Percentiles rank a stretch among this genome's conserved stretches.
These are phyloP conservation scores for Aeschynomene evenia DNA, from an alignment of 306 rosid species.

Conservation along the genomic window DNA sequence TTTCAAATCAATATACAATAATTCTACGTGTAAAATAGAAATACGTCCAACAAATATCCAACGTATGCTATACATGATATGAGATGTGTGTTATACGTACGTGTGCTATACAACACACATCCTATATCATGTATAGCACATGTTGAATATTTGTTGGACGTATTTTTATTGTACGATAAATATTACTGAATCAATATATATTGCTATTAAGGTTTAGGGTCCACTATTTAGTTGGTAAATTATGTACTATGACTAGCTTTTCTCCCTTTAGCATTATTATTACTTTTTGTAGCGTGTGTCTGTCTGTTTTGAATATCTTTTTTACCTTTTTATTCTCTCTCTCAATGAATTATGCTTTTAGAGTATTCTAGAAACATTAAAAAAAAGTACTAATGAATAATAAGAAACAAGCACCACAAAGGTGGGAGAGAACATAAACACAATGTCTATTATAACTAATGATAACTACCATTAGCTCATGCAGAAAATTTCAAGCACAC, in stretches of 20 bases:
- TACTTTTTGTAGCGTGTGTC: not conserved
- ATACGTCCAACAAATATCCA: too few relatives aligned
- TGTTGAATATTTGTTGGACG: too few relatives aligned
- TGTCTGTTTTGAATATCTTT: not conserved
- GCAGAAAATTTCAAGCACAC: slow-evolving; percentile 35
- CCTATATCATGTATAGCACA: too few relatives aligned
- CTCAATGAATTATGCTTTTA: not conserved
- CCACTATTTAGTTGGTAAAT: slow-evolving; percentile 6
- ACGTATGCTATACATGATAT: too few relatives aligned
- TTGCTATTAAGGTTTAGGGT: slow-evolving; percentile 3
- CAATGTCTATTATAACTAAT: slow-evolving; percentile 30
- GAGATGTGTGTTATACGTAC: too few relatives aligned
- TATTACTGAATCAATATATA: too few relatives aligned
- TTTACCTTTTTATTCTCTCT: not conserved
- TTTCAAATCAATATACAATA: slow-evolving; percentile 19
- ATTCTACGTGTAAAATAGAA: too few relatives aligned
- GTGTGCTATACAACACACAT: too few relatives aligned
- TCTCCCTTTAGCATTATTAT: not conserved
- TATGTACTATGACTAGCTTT: not conserved
- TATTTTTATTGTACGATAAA: too few relatives aligned
- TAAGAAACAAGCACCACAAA: not conserved
- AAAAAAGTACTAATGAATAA: not conserved
- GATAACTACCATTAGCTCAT: slow-evolving; percentile 54
- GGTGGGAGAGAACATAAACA: not conserved
- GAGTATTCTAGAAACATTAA: not conserved